Evolutionary conservation across 2,329 filamentous ascomycete species (phyloP), one percentile per base, ranked within the genome.

Genomic region (Geosmithia flava): DNA sequence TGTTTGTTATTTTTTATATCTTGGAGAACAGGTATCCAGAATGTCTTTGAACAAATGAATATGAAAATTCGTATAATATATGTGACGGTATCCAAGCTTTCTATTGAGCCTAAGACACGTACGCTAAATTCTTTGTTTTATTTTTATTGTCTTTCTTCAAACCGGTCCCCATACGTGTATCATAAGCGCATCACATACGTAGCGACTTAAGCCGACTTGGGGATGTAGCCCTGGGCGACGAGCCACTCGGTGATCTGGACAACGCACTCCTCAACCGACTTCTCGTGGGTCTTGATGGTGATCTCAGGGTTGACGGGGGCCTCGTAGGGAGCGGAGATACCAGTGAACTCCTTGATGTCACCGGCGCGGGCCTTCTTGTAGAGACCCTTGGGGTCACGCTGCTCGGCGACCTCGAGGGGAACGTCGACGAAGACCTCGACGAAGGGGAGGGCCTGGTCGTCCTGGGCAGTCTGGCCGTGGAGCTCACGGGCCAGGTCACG

Each of bases 281-380:
- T 79, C 72, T 91, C 76, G 60, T 88, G 80, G 44, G 86, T 94
- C 68, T 80, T 77, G 62, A 98, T 87, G 56, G 85, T 83, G 56
- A 98, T 85, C 73, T 98, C 93, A 1, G 93, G 79, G 50, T 81
- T 80, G 63, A 83, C 72, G 5, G 93, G 93, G 52, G 81, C 87
- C 77, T 98, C 93, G 64, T 98, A 98, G 2, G 93, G 93, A 29
- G 91, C 89, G 55, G 84, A 90, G 59, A 97, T 88, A 49, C 93
- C 93, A 1, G 93, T 98, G 64, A 98, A 98, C 57, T 97, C 88
- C 68, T 94, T 93, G 68, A 97, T 97, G 66, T 94, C 81, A 43
- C 93, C 93, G 47, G 86, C 83, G 43, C 91, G 75, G 13, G 93
- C 93, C 79, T 95, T 95, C 77, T 95, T 95, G 72, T 98, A 98